Evolutionary conservation across 1,284 basidiomycete species (phyloP).

Genomic region (Cystobasidium slooffiae): DNA sequence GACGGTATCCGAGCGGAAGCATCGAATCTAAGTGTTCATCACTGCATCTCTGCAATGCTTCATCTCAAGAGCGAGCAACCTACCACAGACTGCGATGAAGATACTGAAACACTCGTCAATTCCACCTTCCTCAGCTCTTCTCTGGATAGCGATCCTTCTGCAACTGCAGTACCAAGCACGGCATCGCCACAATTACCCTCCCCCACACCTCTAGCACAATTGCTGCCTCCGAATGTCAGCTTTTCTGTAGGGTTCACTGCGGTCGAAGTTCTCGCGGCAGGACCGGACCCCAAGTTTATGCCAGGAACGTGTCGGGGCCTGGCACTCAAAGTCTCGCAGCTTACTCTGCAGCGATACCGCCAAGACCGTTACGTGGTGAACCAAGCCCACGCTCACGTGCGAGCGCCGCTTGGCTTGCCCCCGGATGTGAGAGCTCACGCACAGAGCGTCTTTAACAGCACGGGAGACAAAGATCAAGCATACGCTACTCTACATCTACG

Average conservation of each 20-base stretch:
- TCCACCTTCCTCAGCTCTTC: neutral
- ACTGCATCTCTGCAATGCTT: conserved; percentile 10
- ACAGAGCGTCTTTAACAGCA: conserved; percentile 56
- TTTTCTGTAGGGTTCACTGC: conserved; percentile 67
- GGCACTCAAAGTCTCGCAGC: conserved; percentile 64
- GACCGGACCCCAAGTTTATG: conserved; percentile 74
- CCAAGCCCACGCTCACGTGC: conserved; percentile 60
- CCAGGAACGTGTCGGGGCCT: conserved; percentile 72
- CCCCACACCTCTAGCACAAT: conserved; percentile 57
- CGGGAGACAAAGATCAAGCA: conserved; percentile 59
- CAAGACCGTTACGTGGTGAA: conserved; percentile 61
- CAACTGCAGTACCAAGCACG: neutral
- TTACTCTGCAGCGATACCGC: conserved; percentile 67
- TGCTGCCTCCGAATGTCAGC: conserved; percentile 65
- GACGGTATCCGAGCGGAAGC: conserved; percentile 10
- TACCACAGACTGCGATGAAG: neutral
- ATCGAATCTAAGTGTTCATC: conserved; percentile 23
- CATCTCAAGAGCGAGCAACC: neutral
- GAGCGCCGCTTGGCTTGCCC: conserved; percentile 63
- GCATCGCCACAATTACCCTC: neutral
- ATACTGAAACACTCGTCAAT: neutral
- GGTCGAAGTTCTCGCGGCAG: conserved; percentile 72
- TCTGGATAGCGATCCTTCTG: neutral
- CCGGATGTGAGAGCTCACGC: conserved; percentile 68
- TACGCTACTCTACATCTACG: conserved; percentile 53